Base-by-base conservation (phyloP, 2,329 filamentous ascomycete species). In the Neocucurbitaria cava region DNA sequence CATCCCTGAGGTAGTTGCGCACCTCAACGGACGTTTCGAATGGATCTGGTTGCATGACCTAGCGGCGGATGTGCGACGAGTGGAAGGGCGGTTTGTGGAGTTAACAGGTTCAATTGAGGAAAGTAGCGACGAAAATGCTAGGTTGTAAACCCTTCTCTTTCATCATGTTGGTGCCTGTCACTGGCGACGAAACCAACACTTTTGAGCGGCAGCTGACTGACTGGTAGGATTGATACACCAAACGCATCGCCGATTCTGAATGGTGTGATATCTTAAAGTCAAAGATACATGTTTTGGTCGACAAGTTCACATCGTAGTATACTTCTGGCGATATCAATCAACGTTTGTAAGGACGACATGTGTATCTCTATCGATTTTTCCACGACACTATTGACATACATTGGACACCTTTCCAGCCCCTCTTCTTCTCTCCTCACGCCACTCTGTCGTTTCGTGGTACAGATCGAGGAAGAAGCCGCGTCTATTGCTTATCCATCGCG, bases 41-140 rank as follows among this genome's bases (percentile, higher is more conserved):
- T 66, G 65, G 64, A 52, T 68, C 5, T 68, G 65, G 65, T 33
- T 56, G 10, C 60, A 59, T 40, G 65, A 68, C 47, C 28, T 68
- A 8, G 56, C 56, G 30, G 55, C 38, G 1, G 64, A 65, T 56
- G 47, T 61, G 11, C 23, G 41, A 10, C 17, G 18, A 8, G 41
- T 30, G 15, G 41, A 43, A 24, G 41, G 3, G 17, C 11, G 41
- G n/a, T 43, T 43, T 18, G 41, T 30, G 23, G 41, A 31, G 41
- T 11, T 43, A 11, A 24, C 8, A 18, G 24, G n/a, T 4, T 7
- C 3, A n/a, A 24, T 2, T 3, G 31, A 13, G 6, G 23, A 30
- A 15, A 24, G 10, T 10, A 43, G 15, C 4, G 24, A 43, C 3
- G 24, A 26, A n/a, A 30, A 24, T 13, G 41, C 24, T 17, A 43